Percentiles rank a stretch among this genome's conserved stretches.
Evolutionary conservation across 2,329 filamentous ascomycete genomes (phyloP).

Genomic region (Paecilomyces formosus): DNA sequence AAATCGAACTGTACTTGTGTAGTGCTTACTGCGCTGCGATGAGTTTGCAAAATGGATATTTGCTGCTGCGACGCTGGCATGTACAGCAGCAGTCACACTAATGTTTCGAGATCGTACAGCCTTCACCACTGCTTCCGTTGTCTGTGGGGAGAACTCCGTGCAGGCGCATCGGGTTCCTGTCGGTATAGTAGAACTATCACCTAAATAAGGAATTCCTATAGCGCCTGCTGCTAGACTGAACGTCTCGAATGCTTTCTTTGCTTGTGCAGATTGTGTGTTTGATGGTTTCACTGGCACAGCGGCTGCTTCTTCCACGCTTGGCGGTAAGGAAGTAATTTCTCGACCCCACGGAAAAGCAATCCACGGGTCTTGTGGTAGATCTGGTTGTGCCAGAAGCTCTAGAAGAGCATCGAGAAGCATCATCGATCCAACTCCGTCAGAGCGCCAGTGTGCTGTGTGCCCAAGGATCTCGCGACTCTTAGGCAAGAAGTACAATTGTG

Average conservation of each 20-base stretch:
- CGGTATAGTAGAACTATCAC: constrained; percentile 10
- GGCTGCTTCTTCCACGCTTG: constrained; percentile 15
- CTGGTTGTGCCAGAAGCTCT: not conserved
- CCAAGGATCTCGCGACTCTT: not conserved
- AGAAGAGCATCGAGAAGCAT: not conserved
- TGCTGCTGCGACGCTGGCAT: constrained; percentile 22
- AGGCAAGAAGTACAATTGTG: constrained; percentile 7
- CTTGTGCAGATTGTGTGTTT: constrained; percentile 7
- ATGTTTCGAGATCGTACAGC: constrained; percentile 10
- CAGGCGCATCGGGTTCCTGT: constrained; percentile 10
- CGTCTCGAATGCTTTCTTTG: constrained; percentile 8
- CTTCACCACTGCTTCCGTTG: constrained; percentile 11
- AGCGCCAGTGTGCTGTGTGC: constrained; percentile 5
- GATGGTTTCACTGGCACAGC: constrained; percentile 6
- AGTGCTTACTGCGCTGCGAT: constrained; percentile 13
- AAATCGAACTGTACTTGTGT: constrained; percentile 22
- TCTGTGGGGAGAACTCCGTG: constrained; percentile 8
- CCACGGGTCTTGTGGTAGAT: too few species aligned
- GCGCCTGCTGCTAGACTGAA: constrained; percentile 12
- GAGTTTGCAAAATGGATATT: constrained; percentile 16
- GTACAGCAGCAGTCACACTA: constrained; percentile 21
- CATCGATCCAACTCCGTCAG: constrained; percentile 4
- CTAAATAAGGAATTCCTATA: constrained; percentile 14
- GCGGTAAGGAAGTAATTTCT: constrained; percentile 15
- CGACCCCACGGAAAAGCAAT: constrained; percentile 17